These are phyloP conservation scores for Leucogyrophana mollusca DNA, from an alignment of 768 basidiomycete genomes.

Conservation along the genomic window DNA sequence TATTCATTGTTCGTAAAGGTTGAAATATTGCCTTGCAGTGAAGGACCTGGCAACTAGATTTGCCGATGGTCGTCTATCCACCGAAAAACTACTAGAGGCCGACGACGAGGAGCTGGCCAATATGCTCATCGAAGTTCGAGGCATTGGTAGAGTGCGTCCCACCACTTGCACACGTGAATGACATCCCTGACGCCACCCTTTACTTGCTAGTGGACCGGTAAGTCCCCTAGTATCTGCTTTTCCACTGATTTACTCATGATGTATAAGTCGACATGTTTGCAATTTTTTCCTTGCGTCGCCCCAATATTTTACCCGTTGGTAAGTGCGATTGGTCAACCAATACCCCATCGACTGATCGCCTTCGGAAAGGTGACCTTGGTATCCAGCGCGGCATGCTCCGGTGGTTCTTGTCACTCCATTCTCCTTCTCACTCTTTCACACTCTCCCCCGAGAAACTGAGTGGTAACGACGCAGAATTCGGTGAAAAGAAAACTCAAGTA, in stretches of 20 bases:
- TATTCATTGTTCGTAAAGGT: background rate
- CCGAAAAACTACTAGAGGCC: slow-evolving; percentile 65
- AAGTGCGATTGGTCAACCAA: slow-evolving; percentile 24
- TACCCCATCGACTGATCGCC: background rate
- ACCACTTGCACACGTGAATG: background rate
- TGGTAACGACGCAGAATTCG: slow-evolving; percentile 7
- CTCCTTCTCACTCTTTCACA: slow-evolving; percentile 44
- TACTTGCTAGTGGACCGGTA: slow-evolving; percentile 59
- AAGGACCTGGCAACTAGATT: slow-evolving; percentile 79
- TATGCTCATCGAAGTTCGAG: slow-evolving; percentile 75
- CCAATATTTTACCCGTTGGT: slow-evolving; percentile 74
- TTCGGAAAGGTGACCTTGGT: slow-evolving; percentile 68
- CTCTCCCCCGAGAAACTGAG: slow-evolving; percentile 52
- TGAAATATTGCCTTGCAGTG: slow-evolving; percentile 42
- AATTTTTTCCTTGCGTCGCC: slow-evolving; percentile 82
- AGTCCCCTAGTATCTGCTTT: slow-evolving; percentile 7
- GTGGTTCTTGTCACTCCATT: slow-evolving; percentile 67
- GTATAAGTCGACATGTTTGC: slow-evolving; percentile 85
- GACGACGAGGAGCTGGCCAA: slow-evolving; percentile 74
- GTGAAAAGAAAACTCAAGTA: slow-evolving; percentile 4
- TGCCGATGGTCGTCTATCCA: slow-evolving; percentile 75
- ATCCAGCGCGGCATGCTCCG: slow-evolving; percentile 73
- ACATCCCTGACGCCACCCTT: slow-evolving; percentile 5
- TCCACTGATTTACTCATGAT: slow-evolving; percentile 4
- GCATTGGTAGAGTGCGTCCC: slow-evolving; percentile 68